phyloP scores from a whole-genome alignment of 345 rosid species.

The Populus deltoides region DNA sequence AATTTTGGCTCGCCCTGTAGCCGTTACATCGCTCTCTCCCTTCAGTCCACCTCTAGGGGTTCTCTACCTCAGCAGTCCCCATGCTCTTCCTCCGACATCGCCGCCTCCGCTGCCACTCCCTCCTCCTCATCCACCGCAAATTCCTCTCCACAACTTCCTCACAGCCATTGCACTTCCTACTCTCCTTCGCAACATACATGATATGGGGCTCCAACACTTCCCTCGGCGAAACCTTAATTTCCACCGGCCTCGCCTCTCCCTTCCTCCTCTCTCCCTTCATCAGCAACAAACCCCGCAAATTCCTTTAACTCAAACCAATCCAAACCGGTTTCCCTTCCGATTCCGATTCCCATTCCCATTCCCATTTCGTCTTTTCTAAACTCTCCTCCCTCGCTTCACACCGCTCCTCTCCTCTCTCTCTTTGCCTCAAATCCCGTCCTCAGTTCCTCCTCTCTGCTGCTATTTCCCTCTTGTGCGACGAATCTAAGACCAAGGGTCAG shows the following conservation, averaged over 20 bases:
- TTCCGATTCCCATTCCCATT: conserved; percentile 64
- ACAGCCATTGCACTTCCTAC: conserved; percentile 32
- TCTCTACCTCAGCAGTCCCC: neutral
- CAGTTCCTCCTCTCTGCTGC: conserved; percentile 58
- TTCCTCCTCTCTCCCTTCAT: conserved; percentile 54
- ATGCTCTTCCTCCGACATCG: neutral
- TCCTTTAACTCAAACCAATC: conserved; percentile 75
- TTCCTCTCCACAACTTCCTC: conserved; percentile 9
- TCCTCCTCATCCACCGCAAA: conserved; percentile 3
- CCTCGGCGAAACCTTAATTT: conserved; percentile 90
- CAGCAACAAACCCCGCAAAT: conserved; percentile 23
- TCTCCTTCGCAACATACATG: conserved; percentile 63
- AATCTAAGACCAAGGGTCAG: neutral
- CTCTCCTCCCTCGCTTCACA: conserved; percentile 60
- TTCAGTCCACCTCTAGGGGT: conserved; percentile 1
- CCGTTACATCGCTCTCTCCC: neutral
- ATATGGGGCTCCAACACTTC: conserved; percentile 90
- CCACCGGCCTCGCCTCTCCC: conserved; percentile 85
- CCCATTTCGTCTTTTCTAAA: conserved; percentile 66
- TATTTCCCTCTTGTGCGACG: conserved; percentile 19
- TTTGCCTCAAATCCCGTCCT: conserved; percentile 57
- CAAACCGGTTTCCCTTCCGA: conserved; percentile 94
- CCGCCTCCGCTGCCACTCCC: neutral
- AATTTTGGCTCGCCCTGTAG: neutral
- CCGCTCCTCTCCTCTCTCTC: conserved; percentile 38